Base-by-base conservation (phyloP, 331 rosid genomes). In the Quercus tomentella region DNA sequence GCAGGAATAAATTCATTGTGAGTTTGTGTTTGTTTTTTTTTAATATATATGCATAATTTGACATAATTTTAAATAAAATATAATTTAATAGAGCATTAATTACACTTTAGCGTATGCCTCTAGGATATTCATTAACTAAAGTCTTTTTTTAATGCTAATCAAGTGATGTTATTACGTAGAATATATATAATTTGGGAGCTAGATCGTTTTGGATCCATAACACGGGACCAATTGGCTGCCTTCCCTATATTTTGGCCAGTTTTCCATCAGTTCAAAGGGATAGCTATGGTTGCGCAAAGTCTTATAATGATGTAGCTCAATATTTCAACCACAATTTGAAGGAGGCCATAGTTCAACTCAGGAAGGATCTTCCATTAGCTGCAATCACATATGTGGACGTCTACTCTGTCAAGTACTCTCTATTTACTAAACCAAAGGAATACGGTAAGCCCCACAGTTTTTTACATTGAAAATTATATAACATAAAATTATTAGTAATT, bases 211-310 rank as follows among this genome's bases (percentile, higher is more conserved):
- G 93, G 92, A 81, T 91, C 28, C 89, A 86, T 89, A 89, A 79
- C 79, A 86, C 88, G 0, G 92, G 93, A 52, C 93, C 96, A 56
- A 52, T 83, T 26, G 96, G 93, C 0, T 89, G 96, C 11, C 80
- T 81, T 4, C 87, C 96, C 61, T 37, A 9, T 23, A 30, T 82
- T 56, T 69, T 86, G 80, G 55, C 43, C 12, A n/a, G 1, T n/a
- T 81, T 86, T 54, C 61, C 37, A 65, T 54, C 80, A 0, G 80
- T 81, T 4, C 75, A 75, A 74, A 82, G 43, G 49, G 88, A 84
- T 72, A 2, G 1, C 20, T 3, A 61, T 73, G 93, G 92, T 4
- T 89, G 93, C 74, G 80, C 88, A 61, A 84, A 79, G 76, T 10
- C 73, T 55, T 63, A 51, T 52, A 89, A 91, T 57, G 88, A 87